Percentiles rank a stretch among this genome's conserved stretches.
phyloP scores from a whole-genome alignment of 2,329 filamentous ascomycete genomes.

The Trichoderma guizhouense region DNA sequence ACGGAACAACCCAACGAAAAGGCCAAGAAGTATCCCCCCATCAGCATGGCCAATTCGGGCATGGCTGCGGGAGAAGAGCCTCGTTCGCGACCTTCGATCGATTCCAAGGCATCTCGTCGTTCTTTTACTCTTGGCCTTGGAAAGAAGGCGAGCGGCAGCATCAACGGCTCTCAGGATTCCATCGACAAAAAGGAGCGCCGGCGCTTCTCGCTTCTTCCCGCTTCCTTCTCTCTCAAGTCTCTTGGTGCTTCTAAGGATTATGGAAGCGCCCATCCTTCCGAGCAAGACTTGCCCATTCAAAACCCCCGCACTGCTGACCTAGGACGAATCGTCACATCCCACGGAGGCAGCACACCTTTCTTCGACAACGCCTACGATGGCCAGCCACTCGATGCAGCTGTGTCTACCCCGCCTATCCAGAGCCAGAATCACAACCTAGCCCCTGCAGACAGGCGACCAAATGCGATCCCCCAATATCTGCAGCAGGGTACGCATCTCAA shows the following conservation, averaged over 20 bases:
- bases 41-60: constrained; percentile 77
- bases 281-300: constrained; percentile 52
- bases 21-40: constrained; percentile 75
- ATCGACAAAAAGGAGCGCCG: constrained; percentile 57
- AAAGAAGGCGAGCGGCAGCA: constrained; percentile 68
- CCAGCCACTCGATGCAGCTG: constrained; percentile 33
- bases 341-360: constrained; percentile 36
- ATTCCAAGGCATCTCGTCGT: constrained; percentile 63
- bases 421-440: constrained; percentile 42
- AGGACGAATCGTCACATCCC: constrained; percentile 33
- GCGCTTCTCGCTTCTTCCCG: constrained; percentile 68
- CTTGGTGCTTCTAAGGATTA: constrained; percentile 56
- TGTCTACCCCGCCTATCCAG: constrained; percentile 31
- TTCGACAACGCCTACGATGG: constrained; percentile 41
- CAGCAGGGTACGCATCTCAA: constrained; percentile 45
- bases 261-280: constrained; percentile 43
- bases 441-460: constrained; percentile 40
- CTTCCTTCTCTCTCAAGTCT: constrained; percentile 61
- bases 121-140: constrained; percentile 68
- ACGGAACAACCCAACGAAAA: constrained; percentile 54
- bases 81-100: constrained; percentile 59
- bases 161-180: constrained; percentile 53
- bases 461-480: constrained; percentile 46
- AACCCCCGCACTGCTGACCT: constrained; percentile 34
- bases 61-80: constrained; percentile 41